Percentiles rank a stretch among this genome's conserved stretches.
Conservation (phyloP, 1,139 yeast genomes). For the Yamadazyma membranifaciens region DNA sequence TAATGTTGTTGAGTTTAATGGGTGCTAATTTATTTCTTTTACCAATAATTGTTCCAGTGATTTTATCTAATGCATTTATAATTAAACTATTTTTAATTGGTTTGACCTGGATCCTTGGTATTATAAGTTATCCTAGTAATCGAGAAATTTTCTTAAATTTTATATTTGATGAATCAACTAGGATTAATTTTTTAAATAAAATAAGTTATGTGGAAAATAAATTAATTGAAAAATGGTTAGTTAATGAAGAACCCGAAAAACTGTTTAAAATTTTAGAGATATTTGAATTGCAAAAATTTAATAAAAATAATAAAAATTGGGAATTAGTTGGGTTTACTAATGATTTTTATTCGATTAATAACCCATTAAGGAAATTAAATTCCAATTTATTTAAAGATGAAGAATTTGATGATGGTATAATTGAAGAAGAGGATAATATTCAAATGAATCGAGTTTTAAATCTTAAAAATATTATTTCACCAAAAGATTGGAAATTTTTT, state of each 20-base stretch:
- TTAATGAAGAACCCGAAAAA: constrained; percentile 11
- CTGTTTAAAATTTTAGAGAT: constrained; percentile 52
- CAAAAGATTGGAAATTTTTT: constrained; percentile 55
- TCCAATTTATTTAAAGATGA: constrained; percentile 15
- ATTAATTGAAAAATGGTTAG: constrained; percentile 11
- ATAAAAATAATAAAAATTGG: constrained; percentile 58
- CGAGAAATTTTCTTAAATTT: constrained; percentile 44
- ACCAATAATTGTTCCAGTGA: constrained; percentile 31
- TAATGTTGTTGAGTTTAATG: constrained; percentile 27
- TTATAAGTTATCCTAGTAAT: constrained; percentile 54
- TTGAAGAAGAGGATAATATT: constrained; percentile 17
- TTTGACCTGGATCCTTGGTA: constrained; percentile 50
- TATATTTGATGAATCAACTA: constrained; percentile 59
- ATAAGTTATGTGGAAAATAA: constrained; percentile 44
- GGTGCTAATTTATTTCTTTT: constrained; percentile 29
- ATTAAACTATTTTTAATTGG: constrained; percentile 34
- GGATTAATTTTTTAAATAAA: constrained; percentile 46
- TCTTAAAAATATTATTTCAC: constrained; percentile 42
- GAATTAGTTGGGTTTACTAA: constrained; percentile 51
- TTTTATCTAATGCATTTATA: constrained; percentile 17
- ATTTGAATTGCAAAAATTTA: constrained; percentile 66
- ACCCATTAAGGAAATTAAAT: constrained; percentile 18
- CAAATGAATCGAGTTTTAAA: constrained; percentile 12
- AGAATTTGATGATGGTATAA: constrained; percentile 15
- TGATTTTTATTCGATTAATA: constrained; percentile 50